A percentile compares a stretch with the other conserved stretches of the same genome.
These are phyloP conservation scores for Aplosporella prunicola DNA, from an alignment of 2,329 filamentous ascomycete species.

Conservation along the genomic window DNA sequence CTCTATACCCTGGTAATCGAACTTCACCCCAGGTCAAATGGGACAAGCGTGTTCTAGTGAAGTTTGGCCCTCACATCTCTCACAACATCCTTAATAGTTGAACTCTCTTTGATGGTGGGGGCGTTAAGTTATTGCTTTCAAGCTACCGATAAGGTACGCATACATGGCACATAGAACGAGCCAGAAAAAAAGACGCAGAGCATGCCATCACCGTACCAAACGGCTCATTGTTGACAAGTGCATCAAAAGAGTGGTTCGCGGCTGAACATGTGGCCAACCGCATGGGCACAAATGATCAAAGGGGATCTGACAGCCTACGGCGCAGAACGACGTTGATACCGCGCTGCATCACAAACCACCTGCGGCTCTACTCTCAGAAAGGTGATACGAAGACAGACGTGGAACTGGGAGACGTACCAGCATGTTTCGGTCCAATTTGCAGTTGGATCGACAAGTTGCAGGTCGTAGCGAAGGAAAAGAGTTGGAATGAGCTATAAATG, in stretches of 20 bases:
- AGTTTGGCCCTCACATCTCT: not conserved
- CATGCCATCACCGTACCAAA: too few species aligned
- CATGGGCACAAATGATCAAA: not conserved
- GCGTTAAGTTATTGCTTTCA: too few species aligned
- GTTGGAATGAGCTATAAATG: constrained; percentile 24
- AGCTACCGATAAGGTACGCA: too few species aligned
- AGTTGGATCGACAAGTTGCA: constrained; percentile 23
- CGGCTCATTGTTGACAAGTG: too few species aligned
- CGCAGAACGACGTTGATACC: constrained; percentile 16
- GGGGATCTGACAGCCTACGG: not conserved
- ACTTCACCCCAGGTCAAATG: too few species aligned
- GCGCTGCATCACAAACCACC: constrained; percentile 24
- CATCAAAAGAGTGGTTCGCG: too few species aligned
- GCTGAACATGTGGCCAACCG: too few species aligned
- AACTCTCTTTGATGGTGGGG: too few species aligned
- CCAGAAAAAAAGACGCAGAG: too few species aligned
- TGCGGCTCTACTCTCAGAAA: not conserved
- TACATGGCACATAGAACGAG: too few species aligned
- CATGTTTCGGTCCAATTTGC: constrained; percentile 21
- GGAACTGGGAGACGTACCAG: constrained; percentile 13
- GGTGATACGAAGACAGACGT: not conserved
- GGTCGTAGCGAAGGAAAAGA: constrained; percentile 25
- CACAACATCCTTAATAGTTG: too few species aligned
- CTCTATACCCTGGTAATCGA: too few species aligned
- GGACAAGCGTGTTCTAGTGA: not conserved